Base-by-base conservation (phyloP, 768 basidiomycete species). In the Hirschioporus abietinus region DNA sequence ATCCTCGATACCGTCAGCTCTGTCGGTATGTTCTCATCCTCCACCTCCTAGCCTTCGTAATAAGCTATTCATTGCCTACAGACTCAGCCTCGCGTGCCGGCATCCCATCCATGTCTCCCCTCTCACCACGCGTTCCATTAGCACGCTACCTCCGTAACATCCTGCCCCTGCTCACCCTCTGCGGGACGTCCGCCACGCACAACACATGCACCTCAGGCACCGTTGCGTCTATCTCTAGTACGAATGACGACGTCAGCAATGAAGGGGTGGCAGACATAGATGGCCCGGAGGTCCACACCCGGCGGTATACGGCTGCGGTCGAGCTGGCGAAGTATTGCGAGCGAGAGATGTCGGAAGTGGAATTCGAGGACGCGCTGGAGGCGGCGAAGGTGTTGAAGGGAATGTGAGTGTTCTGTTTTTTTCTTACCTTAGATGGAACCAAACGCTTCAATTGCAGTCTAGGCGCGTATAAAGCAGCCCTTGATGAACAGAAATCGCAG, bases 61-160 rank as follows among this genome's bases (percentile, higher is more conserved):
- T 30, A 20, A 35, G 20, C 30, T 3, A 30, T 2, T 3, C 10
- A 27, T 10, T 8, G 27, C 61, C 30, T 2, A 25, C 71, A 93
- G 92, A 94, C 74, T 77, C 78, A 10, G 81, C 90, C 60, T 89
- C 91, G 27, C 91, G 87, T 69, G 74, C 83, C 61, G 83, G 92
- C 57, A 89, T 93, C 68, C 92, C 92, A 34, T 83, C 85, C 42
- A 85, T 90, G 64, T 92, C 91, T 17, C 71, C 78, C 18, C 75
- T 90, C 71, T 88, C 88, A 70, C 90, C 91, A 1, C 88, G 90
- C 74, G 82, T 82, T 5, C 87, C 91, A 69, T 88, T 93, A 88
- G 79, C 89, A 61, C 87, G 91, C 74, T 90, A 93, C 74, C 90
- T 92, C 72, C 87, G 91, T 58, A 91, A 89, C 76, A 83, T 93